phyloP scores from a whole-genome alignment of 2,329 filamentous ascomycete species.

The Pseudocercospora cruenta region DNA sequence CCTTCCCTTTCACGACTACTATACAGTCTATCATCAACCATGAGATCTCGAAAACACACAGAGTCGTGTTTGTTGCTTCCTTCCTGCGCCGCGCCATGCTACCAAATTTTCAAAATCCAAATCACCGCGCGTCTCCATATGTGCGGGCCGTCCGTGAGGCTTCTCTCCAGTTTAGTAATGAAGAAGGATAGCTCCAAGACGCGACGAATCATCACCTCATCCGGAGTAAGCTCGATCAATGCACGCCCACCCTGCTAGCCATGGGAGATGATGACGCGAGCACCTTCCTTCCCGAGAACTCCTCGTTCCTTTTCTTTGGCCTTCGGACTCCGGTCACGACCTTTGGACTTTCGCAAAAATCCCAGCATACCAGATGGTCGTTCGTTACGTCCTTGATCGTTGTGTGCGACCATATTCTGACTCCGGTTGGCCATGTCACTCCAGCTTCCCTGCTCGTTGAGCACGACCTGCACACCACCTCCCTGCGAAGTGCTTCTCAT shows the following conservation, averaged over 20 bases:
- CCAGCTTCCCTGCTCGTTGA: constrained; percentile 89
- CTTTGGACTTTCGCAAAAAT: constrained; percentile 87
- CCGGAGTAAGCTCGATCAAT: neutral
- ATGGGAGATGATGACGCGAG: constrained; percentile 59
- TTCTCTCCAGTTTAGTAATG: neutral
- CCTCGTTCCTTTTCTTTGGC: constrained; percentile 78
- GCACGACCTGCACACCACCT: constrained; percentile 86
- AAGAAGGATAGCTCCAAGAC: neutral
- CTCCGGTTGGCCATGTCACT: constrained; percentile 86
- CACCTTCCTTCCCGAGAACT: constrained; percentile 92
- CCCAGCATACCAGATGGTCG: constrained; percentile 82
- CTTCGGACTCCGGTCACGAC: constrained; percentile 87
- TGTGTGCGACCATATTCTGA: constrained; percentile 63
- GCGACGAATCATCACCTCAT: neutral
- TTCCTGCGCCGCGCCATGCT: constrained; percentile 8
- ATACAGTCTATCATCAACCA: constrained; percentile 11
- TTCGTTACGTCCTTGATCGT: constrained; percentile 44
- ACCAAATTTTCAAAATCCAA: constrained; percentile 5
- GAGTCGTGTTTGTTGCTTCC: constrained; percentile 4
- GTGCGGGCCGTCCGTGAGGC: neutral
- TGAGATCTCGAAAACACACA: constrained; percentile 4
- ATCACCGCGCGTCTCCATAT: neutral
- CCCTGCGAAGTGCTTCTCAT: constrained; percentile 75
- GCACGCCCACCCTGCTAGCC: constrained; percentile 16
- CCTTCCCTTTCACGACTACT: neutral